Conservation (phyloP, 1,139 yeast genomes). For the Hansenula sp. region DNA sequence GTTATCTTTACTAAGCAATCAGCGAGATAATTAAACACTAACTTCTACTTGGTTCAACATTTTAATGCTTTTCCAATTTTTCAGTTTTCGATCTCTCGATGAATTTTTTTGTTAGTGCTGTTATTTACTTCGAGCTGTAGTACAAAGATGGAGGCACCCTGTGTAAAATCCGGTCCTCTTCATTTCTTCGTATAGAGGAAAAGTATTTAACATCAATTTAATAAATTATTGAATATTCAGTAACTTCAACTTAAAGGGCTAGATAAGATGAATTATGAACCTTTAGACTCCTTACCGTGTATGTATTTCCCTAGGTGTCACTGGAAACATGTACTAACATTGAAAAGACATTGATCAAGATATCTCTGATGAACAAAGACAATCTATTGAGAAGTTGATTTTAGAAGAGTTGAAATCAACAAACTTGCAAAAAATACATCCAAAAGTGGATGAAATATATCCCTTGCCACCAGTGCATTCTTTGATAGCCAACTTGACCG, state of each 20-base stretch:
- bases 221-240: too few relatives aligned
- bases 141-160: neutral
- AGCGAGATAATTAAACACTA: too few relatives aligned
- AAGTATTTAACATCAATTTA: neutral
- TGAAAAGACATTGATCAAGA: constrained; percentile 18
- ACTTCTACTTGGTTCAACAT: neutral
- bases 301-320: constrained; percentile 2
- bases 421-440: constrained; percentile 9
- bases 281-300: constrained; percentile 21
- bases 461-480: constrained; percentile 5
- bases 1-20: too few relatives aligned
- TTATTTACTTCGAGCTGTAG: constrained; percentile 5
- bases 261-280: constrained; percentile 15
- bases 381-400: constrained; percentile 11
- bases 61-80: neutral
- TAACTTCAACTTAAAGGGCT: too few relatives aligned
- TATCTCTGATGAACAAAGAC: constrained; percentile 17
- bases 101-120: constrained; percentile 13
- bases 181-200: neutral
- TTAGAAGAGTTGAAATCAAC: constrained; percentile 7
- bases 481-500: constrained; percentile 2
- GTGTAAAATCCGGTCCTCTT: constrained; percentile 9
- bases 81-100: neutral
- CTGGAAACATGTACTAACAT: constrained; percentile 3
- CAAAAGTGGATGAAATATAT: constrained; percentile 2